phyloP scores from a whole-genome alignment of 345 rosid genomes.

The Gynandropsis gynandra region DNA sequence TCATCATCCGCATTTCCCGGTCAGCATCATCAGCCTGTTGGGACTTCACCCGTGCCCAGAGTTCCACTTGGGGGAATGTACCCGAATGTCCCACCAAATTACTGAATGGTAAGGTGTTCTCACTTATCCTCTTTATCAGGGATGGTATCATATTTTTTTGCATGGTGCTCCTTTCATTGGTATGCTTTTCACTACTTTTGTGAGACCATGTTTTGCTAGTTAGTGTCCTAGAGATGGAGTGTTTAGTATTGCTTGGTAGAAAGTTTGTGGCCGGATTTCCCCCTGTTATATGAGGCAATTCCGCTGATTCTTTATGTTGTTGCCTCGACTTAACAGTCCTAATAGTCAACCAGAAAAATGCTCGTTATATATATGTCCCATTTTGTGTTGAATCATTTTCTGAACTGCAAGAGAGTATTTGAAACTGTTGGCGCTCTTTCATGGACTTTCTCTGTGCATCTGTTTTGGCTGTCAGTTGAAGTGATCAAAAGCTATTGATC shows the following conservation, averaged over 20 bases:
- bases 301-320: too few species aligned
- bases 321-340: too few species aligned
- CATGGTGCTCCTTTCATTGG: constrained; percentile 12
- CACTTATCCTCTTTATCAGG: constrained; percentile 6
- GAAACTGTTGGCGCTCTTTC: not conserved
- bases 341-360: too few species aligned
- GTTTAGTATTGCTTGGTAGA: constrained; percentile 13
- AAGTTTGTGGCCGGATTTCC: constrained; percentile 1
- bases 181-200: constrained; percentile 7
- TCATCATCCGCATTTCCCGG: constrained; percentile 49
- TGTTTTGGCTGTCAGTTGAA: constrained; percentile 1
- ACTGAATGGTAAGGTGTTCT: constrained; percentile 47
- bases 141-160: not conserved
- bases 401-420: not conserved
- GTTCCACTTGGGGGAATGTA: constrained; percentile 75
- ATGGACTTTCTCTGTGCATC: not conserved
- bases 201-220: not conserved
- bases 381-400: constrained; percentile 9
- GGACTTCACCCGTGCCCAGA: constrained; percentile 62
- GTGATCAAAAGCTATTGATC: not conserved
- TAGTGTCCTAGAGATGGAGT: not conserved
- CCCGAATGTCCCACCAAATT: constrained; percentile 61
- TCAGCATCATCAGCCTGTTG: constrained; percentile 57
- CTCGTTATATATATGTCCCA: too few species aligned
- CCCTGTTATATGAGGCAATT: not conserved